phyloP scores from a whole-genome alignment of 768 basidiomycete genomes.

The Pisolithus sp. region DNA sequence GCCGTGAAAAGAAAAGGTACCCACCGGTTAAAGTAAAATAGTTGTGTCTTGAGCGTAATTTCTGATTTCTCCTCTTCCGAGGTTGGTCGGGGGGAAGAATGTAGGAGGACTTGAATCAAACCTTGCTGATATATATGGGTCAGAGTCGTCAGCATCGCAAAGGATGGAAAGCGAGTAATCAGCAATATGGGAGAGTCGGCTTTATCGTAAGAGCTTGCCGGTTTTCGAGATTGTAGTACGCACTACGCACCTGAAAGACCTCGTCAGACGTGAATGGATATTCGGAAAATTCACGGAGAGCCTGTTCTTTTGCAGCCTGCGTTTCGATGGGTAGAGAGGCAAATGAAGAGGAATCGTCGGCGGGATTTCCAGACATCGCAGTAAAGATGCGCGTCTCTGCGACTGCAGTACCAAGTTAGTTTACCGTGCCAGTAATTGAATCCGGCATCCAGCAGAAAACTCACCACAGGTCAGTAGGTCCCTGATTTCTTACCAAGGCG shows the following conservation, averaged over 20 bases:
- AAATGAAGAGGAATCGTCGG: background rate
- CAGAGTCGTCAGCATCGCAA: background rate
- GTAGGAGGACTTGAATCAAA: conserved; percentile 48
- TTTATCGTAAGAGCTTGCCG: no score
- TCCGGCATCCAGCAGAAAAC: no score
- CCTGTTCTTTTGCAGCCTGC: conserved; percentile 11
- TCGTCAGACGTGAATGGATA: conserved; percentile 55
- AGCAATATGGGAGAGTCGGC: no score
- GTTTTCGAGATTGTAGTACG: no score
- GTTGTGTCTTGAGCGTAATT: conserved; percentile 44
- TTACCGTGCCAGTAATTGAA: no score
- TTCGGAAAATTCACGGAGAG: conserved; percentile 28
- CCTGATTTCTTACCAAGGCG: no score
- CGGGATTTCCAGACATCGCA: no score
- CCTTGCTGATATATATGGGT: conserved; percentile 44
- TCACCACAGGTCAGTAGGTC: no score
- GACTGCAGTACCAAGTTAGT: no score
- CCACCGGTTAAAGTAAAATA: conserved; percentile 72
- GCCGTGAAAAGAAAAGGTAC: conserved; percentile 4
- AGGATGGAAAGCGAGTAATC: no score
- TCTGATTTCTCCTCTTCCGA: conserved; percentile 39
- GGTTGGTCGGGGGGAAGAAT: conserved; percentile 27
- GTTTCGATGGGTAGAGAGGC: conserved; percentile 7
- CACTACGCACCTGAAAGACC: conserved; percentile 46
- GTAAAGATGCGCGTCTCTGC: no score